Evolutionary conservation across 345 rosid species (phyloP).

Genomic region (Syzygium aqueum): DNA sequence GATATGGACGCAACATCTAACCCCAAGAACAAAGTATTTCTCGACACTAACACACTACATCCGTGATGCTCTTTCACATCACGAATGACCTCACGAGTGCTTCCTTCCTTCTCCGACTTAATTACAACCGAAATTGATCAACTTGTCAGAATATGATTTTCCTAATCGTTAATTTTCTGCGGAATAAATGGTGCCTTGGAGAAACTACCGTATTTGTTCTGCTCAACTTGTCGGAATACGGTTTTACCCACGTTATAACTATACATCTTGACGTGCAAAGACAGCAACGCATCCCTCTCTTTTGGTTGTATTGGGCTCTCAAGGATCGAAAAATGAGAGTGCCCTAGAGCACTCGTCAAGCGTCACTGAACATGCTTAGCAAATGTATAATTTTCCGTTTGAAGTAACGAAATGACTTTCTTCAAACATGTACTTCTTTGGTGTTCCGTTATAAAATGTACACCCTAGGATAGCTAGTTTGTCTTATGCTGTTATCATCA

Average conservation of each 20-base stretch:
- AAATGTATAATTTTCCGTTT: neutral
- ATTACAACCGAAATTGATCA: neutral
- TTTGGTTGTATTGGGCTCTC: neutral
- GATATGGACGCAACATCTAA: neutral
- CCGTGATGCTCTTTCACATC: neutral
- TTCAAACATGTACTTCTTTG: neutral
- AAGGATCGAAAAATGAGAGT: neutral
- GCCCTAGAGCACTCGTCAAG: neutral
- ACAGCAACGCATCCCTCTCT: neutral
- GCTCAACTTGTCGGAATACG: neutral
- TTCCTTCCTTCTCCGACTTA: neutral
- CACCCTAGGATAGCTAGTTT: neutral
- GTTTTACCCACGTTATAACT: neutral
- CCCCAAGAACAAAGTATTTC: neutral
- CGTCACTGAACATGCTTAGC: neutral
- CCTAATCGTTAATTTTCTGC: too few species aligned
- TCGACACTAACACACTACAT: neutral
- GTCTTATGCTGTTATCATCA: neutral
- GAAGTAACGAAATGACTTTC: neutral
- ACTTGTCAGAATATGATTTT: neutral
- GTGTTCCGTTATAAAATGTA: neutral
- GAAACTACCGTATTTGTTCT: neutral
- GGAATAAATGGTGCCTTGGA: too few species aligned
- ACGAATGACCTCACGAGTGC: neutral
- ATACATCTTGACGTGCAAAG: neutral